Conservation (phyloP, 306 rosid species). For the Cucurbita ficifolia region DNA sequence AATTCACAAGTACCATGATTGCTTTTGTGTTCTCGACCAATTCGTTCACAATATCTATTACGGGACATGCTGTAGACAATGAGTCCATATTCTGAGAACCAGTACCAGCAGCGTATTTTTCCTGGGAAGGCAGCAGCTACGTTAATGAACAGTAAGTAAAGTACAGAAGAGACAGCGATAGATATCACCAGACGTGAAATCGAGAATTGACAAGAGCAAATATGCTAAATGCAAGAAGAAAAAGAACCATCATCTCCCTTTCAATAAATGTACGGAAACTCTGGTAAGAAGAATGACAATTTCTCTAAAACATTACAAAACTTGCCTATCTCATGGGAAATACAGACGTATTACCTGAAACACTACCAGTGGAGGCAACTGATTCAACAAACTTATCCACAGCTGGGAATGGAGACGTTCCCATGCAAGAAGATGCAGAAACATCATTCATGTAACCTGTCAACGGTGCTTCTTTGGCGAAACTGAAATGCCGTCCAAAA, state of each 20-base stretch:
- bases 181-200: neutral
- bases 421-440: slow-evolving; percentile 52
- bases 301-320: neutral
- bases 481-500: slow-evolving; percentile 17
- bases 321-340: neutral
- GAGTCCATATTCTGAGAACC: slow-evolving; percentile 71
- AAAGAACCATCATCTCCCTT: neutral
- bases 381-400: slow-evolving; percentile 60
- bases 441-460: slow-evolving; percentile 26
- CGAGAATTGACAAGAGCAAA: neutral
- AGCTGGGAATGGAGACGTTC: slow-evolving; percentile 70
- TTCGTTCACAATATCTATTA: slow-evolving; percentile 79
- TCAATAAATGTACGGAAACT: neutral
- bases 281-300: neutral
- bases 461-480: slow-evolving; percentile 21
- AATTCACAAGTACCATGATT: slow-evolving; percentile 49
- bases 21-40: slow-evolving; percentile 93
- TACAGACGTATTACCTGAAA: slow-evolving; percentile 33
- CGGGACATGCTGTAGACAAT: slow-evolving; percentile 87
- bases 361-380: slow-evolving; percentile 49
- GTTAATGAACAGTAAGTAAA: slow-evolving; percentile 1
- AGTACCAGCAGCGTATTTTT: slow-evolving; percentile 74
- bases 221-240: neutral
- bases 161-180: neutral
- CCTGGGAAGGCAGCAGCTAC: slow-evolving; percentile 32